phyloP scores from a whole-genome alignment of 257 asterid species.

The Solanum stenotomum region DNA sequence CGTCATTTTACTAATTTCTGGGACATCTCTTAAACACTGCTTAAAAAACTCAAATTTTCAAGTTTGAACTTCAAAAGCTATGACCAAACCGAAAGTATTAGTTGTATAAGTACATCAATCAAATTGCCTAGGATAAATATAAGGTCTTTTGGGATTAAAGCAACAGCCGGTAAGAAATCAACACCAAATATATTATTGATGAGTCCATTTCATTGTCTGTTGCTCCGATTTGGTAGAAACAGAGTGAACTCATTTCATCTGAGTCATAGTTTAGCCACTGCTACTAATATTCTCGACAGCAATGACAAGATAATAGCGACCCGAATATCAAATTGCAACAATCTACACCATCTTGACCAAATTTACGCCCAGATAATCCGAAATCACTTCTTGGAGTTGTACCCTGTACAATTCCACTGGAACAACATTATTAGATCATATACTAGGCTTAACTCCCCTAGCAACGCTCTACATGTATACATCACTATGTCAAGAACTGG shows the following conservation, averaged over 20 bases:
- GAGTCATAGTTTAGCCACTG: neutral
- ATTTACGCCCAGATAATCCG: slow-evolving; percentile 40
- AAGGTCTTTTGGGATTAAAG: neutral
- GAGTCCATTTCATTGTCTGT: neutral
- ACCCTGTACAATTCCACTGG: slow-evolving; percentile 56
- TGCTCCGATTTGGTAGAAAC: neutral
- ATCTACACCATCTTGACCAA: slow-evolving; percentile 43
- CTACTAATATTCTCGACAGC: neutral
- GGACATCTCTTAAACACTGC: no score
- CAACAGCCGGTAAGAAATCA: neutral
- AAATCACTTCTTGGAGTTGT: slow-evolving; percentile 35
- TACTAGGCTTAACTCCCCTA: slow-evolving; percentile 44
- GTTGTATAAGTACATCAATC: neutral
- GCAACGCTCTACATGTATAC: slow-evolving; percentile 40
- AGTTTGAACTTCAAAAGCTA: neutral
- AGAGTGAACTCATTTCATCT: neutral
- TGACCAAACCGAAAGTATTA: neutral
- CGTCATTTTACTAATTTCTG: neutral
- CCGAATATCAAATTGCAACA: slow-evolving; percentile 38
- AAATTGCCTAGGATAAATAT: neutral
- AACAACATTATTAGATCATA: slow-evolving; percentile 66
- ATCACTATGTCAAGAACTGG: slow-evolving; percentile 54
- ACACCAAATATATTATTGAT: neutral
- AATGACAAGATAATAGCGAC: slow-evolving; percentile 27
- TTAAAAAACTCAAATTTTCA: neutral